Evolutionary conservation across 345 rosid genomes (phyloP), one percentile per base, ranked within the genome.

Genomic region (Brassica nigra): DNA sequence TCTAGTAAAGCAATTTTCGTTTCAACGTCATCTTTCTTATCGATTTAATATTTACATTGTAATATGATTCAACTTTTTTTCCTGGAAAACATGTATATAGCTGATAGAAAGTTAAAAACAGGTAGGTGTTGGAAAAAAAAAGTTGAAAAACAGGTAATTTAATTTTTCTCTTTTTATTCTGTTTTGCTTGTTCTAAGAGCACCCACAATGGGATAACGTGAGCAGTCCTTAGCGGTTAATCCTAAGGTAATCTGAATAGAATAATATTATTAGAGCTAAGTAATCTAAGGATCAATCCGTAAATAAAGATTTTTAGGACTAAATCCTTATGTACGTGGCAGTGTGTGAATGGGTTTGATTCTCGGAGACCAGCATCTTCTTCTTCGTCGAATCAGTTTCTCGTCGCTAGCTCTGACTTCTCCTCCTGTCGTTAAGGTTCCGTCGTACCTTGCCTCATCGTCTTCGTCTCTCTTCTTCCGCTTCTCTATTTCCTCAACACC

Each of bases 361-460:
- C 74, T 28, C 68, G 23, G 30, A 66, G 81, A 66, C 66, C 61
- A 71, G 66, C 47, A 29, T 28, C 80, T 12, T 6, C 64, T 42
- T 76, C 68, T 70, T 69, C 75, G 28, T 55, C 30, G 65, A 64
- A 67, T 76, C 20, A 76, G 54, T 11, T 62, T 39, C 54, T 62
- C 55, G 74, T 78, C 90, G 4, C 36, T 88, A 6, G 83, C 85
- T 42, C 16, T 85, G 65, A 84, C 81, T 8, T 77, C 87, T 33
- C 85, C 86, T 57, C 85, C 85, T 18, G 70, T 72, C 68, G 69
- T 70, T 63, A 75, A 80, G 64, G 49, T 82, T 63, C 78, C 86
- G 10, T 78, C 87, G 55, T 79, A 74, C 54, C 37, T 70, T n/a
- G 39, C 85, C 1, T 82, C 86, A 1, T 81, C 81, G 0, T 83